Conservation (phyloP, 75 land plant species). For the Picea glauca region DNA sequence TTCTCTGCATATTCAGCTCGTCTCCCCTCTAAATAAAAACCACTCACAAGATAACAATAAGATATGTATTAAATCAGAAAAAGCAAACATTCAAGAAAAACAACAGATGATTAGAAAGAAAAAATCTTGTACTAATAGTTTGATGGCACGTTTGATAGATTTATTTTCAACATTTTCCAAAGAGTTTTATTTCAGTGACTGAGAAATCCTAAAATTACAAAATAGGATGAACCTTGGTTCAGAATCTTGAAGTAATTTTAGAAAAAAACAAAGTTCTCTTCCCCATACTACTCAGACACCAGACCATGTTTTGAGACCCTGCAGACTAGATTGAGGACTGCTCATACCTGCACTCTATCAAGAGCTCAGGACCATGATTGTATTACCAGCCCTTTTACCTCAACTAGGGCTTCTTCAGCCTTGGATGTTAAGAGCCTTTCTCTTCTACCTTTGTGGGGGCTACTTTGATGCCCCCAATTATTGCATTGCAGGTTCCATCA, state of each 20-base stretch:
- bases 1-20: slow-evolving; percentile 4
- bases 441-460: no score
- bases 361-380: no score
- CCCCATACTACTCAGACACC: no score
- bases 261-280: no score
- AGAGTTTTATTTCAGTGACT: background rate
- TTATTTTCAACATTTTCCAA: background rate
- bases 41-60: background rate
- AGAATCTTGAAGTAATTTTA: background rate
- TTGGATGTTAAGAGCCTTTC: no score
- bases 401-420: no score
- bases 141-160: background rate
- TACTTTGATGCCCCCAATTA: no score
- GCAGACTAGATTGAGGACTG: no score
- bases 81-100: background rate
- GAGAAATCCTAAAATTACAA: background rate
- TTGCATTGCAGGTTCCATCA: no score
- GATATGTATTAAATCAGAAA: background rate
- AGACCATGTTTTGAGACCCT: no score
- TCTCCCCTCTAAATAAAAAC: slow-evolving; percentile 3
- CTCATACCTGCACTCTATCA: no score
- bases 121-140: background rate
- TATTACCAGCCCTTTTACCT: no score
- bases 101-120: background rate
- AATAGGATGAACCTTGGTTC: background rate